These are phyloP conservation scores for Linum trigynum DNA, from an alignment of 345 rosid species.

Conservation along the genomic window DNA sequence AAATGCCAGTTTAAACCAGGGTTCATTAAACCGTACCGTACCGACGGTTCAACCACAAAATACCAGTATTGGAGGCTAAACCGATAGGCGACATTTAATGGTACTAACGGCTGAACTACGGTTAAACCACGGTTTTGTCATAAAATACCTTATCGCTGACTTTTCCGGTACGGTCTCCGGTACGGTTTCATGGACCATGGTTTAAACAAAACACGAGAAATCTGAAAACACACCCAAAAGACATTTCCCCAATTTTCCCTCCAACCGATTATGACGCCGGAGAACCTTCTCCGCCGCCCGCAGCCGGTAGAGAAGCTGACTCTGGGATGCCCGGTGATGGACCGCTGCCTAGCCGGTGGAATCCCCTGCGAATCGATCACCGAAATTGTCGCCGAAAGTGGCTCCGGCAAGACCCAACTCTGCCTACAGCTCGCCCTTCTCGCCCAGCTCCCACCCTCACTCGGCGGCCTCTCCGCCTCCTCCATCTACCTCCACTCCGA, in stretches of 20 bases:
- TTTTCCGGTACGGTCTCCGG: too few species aligned
- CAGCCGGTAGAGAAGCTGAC: constrained; percentile 39
- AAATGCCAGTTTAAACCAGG: too few species aligned
- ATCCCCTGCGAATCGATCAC: constrained; percentile 68
- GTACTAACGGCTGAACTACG: too few species aligned
- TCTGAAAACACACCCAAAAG: background rate
- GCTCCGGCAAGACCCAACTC: constrained; percentile 78
- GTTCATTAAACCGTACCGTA: too few species aligned
- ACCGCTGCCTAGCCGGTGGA: constrained; percentile 57
- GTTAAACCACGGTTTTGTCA: too few species aligned
- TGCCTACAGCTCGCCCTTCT: constrained; percentile 75
- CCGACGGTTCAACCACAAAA: too few species aligned
- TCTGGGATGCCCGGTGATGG: constrained; percentile 58
- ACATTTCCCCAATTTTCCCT: background rate
- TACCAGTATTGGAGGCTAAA: too few species aligned
- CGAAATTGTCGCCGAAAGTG: constrained; percentile 77
- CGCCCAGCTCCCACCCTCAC: constrained; percentile 66
- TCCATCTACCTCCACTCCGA: constrained; percentile 70
- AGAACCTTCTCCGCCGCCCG: constrained; percentile 9
- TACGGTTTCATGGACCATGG: too few species aligned
- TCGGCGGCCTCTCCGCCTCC: constrained; percentile 66
- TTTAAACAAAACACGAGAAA: background rate
- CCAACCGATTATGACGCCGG: constrained; percentile 13
- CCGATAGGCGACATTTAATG: too few species aligned
- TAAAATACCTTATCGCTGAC: too few species aligned